Percentiles rank a stretch among this genome's conserved stretches.
These are phyloP conservation scores for Aaosphaeria arxii DNA, from an alignment of 2,329 filamentous ascomycete species.

Conservation along the genomic window DNA sequence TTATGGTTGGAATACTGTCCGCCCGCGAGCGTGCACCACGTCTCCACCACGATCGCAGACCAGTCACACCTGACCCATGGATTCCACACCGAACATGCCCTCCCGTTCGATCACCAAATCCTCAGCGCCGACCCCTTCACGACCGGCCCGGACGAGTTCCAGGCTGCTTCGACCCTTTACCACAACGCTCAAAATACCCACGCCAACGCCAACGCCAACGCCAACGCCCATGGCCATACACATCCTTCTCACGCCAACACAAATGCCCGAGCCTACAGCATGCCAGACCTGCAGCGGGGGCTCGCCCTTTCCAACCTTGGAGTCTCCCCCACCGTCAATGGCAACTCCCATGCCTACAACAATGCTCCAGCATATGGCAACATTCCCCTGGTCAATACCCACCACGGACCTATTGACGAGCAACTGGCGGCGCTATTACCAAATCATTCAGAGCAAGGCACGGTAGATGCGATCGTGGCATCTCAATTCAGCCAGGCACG, in stretches of 20 bases:
- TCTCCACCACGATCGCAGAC: conserved; percentile 34
- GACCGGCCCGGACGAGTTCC: conserved; percentile 26
- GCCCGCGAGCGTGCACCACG: conserved; percentile 30
- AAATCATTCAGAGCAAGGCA: conserved; percentile 22
- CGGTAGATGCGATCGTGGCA: conserved; percentile 26
- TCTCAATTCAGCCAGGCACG: conserved; percentile 20
- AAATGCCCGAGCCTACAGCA: conserved; percentile 16
- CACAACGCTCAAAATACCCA: conserved; percentile 19
- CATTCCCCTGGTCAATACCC: conserved; percentile 11
- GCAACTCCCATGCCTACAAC: background rate
- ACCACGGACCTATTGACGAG: conserved; percentile 24
- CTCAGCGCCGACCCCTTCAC: background rate
- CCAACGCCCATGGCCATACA: background rate
- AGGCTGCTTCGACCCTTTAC: conserved; percentile 31
- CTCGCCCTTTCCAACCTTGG: conserved; percentile 5
- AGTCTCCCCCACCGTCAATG: background rate
- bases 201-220: background rate
- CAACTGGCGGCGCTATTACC: conserved; percentile 29
- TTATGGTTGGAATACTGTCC: conserved; percentile 2
- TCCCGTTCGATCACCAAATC: conserved; percentile 3
- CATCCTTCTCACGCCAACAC: conserved; percentile 13
- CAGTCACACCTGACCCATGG: conserved; percentile 25
- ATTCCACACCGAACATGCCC: conserved; percentile 22
- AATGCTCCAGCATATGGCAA: background rate
- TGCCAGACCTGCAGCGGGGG: conserved; percentile 14